Percentiles rank a stretch among this genome's conserved stretches.
Evolutionary conservation across 805 yeast genomes (phyloP).

Genomic region (Millerago galiae): DNA sequence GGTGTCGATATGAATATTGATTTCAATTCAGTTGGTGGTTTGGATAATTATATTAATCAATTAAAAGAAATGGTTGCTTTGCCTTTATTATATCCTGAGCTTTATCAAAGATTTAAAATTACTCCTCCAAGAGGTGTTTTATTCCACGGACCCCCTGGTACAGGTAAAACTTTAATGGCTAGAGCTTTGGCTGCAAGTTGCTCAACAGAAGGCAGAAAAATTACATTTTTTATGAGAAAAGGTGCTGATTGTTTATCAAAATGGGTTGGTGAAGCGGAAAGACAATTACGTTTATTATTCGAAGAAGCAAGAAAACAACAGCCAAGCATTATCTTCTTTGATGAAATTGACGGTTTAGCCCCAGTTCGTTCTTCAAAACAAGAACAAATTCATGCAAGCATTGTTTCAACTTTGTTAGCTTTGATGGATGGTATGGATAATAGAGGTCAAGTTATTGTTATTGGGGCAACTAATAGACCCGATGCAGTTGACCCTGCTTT

Average conservation of each 20-base stretch:
- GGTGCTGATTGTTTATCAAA: slow-evolving; percentile 96
- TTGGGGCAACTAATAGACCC: slow-evolving; percentile 97
- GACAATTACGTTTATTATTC: slow-evolving; percentile 82
- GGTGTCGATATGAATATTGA: slow-evolving; percentile 86
- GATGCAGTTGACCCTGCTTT: slow-evolving; percentile 98
- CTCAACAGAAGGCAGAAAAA: slow-evolving; percentile 75
- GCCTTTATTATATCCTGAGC: slow-evolving; percentile 89
- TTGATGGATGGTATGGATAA: slow-evolving; percentile 99
- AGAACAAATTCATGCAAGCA: slow-evolving; percentile 97
- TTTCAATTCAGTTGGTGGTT: slow-evolving; percentile 83
- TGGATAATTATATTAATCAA: slow-evolving; percentile 84
- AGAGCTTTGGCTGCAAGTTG: slow-evolving; percentile 95
- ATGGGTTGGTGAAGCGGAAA: slow-evolving; percentile 99
- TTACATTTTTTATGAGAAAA: slow-evolving; percentile 95
- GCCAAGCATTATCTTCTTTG: slow-evolving; percentile 93
- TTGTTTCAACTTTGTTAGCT: slow-evolving; percentile 90
- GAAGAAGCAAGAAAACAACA: slow-evolving; percentile 96
- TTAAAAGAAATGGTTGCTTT: slow-evolving; percentile 95
- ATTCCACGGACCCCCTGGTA: slow-evolving; percentile 99
- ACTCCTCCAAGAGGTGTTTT: slow-evolving; percentile 97
- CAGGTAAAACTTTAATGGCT: slow-evolving; percentile 98
- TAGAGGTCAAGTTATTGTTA: slow-evolving; percentile 95
- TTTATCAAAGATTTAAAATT: slow-evolving; percentile 80
- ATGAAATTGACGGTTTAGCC: slow-evolving; percentile 96
- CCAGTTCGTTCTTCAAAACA: slow-evolving; percentile 97